Evolutionary conservation across 345 rosid species (phyloP).

Genomic region (Eucalyptus leucophloia): DNA sequence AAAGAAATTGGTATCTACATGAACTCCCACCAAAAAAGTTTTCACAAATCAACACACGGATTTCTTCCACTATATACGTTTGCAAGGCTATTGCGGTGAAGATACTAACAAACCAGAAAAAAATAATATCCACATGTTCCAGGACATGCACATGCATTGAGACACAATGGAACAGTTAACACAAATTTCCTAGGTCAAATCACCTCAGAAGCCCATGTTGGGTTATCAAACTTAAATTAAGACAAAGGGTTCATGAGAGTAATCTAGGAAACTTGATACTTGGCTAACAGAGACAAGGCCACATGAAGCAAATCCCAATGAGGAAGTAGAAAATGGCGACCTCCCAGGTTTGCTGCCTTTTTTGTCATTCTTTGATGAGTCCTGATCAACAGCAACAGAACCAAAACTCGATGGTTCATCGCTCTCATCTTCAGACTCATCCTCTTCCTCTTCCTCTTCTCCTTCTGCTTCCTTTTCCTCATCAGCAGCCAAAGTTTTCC

Average conservation of each 20-base stretch:
- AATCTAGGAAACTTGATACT: conserved; percentile 2
- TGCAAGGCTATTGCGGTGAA: background rate
- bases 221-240: background rate
- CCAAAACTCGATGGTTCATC: conserved; percentile 74
- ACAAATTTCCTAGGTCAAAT: background rate
- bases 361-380: conserved; percentile 13
- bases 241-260: background rate
- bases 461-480: conserved; percentile 13
- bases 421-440: conserved; percentile 15
- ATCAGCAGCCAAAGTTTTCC: conserved; percentile 16
- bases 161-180: background rate
- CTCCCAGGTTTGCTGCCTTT: conserved; percentile 30
- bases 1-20: background rate
- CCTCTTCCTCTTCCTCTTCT: conserved; percentile 7
- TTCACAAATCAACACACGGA: background rate
- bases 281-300: conserved; percentile 61
- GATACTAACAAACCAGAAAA: background rate
- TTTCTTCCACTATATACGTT: background rate
- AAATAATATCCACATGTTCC: background rate
- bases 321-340: conserved; percentile 55
- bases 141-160: background rate
- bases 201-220: background rate
- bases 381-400: conserved; percentile 23
- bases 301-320: conserved; percentile 63
- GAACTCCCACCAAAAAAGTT: background rate